Percentiles rank a stretch among this genome's conserved stretches.
These are phyloP conservation scores for Aegilops umbellulata DNA, from an alignment of 176 grass and related monocot species.

Conservation along the genomic window DNA sequence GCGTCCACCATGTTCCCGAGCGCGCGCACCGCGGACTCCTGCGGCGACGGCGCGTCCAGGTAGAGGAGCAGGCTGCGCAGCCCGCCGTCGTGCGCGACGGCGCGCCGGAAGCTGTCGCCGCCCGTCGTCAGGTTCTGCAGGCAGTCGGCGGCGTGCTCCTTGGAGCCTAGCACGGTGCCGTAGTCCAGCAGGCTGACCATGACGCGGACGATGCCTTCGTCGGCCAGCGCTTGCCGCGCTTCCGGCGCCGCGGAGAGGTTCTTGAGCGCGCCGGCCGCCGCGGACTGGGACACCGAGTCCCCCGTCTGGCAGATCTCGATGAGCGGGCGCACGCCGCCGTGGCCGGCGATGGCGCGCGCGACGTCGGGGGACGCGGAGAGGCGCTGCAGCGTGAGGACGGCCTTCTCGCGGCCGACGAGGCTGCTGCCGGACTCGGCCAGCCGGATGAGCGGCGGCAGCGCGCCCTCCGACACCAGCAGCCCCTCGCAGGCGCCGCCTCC, in stretches of 20 bases:
- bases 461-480: conserved; percentile 73
- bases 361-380: conserved; percentile 55
- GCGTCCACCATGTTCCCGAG: conserved; percentile 64
- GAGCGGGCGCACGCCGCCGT: conserved; percentile 68
- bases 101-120: conserved; percentile 54
- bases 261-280: conserved; percentile 67
- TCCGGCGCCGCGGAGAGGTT: conserved; percentile 78
- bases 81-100: conserved; percentile 71
- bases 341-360: conserved; percentile 54
- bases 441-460: conserved; percentile 69
- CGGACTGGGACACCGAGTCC: conserved; percentile 66
- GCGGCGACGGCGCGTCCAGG: conserved; percentile 62
- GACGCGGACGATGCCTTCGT: conserved; percentile 66
- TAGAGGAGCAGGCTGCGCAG: conserved; percentile 64
- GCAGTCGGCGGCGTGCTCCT: conserved; percentile 85
- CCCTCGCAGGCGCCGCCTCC: conserved; percentile 49
- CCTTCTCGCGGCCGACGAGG: conserved; percentile 78
- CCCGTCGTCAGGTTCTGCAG: conserved; percentile 66
- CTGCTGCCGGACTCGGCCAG: conserved; percentile 83
- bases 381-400: conserved; percentile 62
- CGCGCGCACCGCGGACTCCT: conserved; percentile 61
- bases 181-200: conserved; percentile 66
- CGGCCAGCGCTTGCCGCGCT: conserved; percentile 52
- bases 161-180: conserved; percentile 52
- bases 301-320: conserved; percentile 77